Evolutionary conservation across 192 early-diverging fungal species (phyloP).

Genomic region (Podila verticillata): DNA sequence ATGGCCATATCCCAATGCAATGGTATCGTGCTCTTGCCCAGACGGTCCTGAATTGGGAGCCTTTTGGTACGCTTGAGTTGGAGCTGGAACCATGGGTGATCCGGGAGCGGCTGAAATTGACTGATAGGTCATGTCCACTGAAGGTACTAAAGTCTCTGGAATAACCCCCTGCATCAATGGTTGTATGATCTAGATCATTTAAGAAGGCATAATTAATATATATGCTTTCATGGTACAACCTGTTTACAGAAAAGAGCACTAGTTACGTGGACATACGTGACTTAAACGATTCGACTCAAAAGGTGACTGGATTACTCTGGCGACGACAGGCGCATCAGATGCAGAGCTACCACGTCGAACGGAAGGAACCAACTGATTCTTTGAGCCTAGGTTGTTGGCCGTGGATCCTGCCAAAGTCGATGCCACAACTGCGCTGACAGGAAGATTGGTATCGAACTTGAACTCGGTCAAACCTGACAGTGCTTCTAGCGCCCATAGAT

Average conservation of each 20-base stretch:
- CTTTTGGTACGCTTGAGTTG: neutral
- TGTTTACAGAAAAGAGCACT: neutral
- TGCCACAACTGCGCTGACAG: slow-evolving; percentile 13
- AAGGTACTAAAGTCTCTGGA: neutral
- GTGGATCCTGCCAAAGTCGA: slow-evolving; percentile 13
- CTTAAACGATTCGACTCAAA: slow-evolving; percentile 10
- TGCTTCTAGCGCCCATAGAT: slow-evolving; percentile 31
- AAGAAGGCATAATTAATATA: neutral
- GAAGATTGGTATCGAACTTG: slow-evolving; percentile 28
- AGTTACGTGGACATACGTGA: slow-evolving; percentile 6
- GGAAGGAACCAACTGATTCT: slow-evolving; percentile 10
- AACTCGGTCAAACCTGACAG: slow-evolving; percentile 29
- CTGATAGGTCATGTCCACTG: neutral
- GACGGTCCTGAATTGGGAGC: neutral
- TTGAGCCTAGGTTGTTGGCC: slow-evolving; percentile 5
- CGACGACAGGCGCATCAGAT: neutral
- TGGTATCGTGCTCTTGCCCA: neutral
- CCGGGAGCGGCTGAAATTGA: neutral
- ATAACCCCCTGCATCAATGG: neutral
- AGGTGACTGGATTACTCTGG: slow-evolving; percentile 22
- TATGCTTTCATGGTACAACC: neutral
- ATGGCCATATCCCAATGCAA: neutral
- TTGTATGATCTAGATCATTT: neutral
- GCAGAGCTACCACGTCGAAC: slow-evolving; percentile 1
- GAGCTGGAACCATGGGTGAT: neutral